Percentiles rank a stretch among this genome's conserved stretches.
phyloP scores from a whole-genome alignment of 2,329 filamentous ascomycete species.

The Didymella sp. region DNA sequence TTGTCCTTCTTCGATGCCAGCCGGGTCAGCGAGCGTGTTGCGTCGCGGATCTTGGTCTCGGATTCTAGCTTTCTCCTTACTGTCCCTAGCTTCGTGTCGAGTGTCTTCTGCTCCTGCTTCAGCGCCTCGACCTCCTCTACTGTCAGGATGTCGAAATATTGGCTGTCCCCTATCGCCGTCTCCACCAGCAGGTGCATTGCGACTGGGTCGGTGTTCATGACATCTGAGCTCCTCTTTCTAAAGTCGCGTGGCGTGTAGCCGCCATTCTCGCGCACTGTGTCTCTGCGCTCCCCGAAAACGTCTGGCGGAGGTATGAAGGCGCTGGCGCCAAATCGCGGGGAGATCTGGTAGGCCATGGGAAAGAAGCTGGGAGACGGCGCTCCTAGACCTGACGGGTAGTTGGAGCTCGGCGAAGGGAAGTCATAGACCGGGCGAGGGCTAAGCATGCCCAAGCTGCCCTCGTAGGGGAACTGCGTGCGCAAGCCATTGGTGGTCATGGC shows the following conservation, averaged over 20 bases:
- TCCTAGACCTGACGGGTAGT: constrained; percentile 46
- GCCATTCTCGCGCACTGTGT: constrained; percentile 36
- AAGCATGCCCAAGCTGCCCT: constrained; percentile 38
- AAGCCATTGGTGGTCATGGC: constrained; percentile 43
- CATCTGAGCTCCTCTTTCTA: constrained; percentile 40
- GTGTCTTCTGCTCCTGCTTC: constrained; percentile 81
- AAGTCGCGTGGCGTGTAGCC: constrained; percentile 39
- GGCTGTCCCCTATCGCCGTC: constrained; percentile 89
- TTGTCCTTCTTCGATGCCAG: constrained; percentile 70
- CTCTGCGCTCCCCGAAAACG: constrained; percentile 45
- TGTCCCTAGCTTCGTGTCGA: constrained; percentile 80
- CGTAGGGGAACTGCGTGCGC: constrained; percentile 46
- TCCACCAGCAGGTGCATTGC: constrained; percentile 92
- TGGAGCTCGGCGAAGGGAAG: constrained; percentile 49
- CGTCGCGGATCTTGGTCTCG: constrained; percentile 93
- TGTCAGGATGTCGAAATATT: constrained; percentile 81
- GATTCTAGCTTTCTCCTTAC: constrained; percentile 83
- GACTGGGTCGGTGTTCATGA: constrained; percentile 63
- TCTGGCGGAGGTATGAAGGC: constrained; percentile 50
- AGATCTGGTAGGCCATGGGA: constrained; percentile 48
- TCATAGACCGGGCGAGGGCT: constrained; percentile 45
- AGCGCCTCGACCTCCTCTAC: constrained; percentile 90
- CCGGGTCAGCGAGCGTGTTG: constrained; percentile 82
- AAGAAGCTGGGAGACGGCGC: constrained; percentile 45
- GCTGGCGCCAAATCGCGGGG: constrained; percentile 46